A percentile compares a stretch with the other conserved stretches of the same genome.
These are phyloP conservation scores for Cucumis melo DNA, from an alignment of 306 rosid genomes.

Conservation along the genomic window DNA sequence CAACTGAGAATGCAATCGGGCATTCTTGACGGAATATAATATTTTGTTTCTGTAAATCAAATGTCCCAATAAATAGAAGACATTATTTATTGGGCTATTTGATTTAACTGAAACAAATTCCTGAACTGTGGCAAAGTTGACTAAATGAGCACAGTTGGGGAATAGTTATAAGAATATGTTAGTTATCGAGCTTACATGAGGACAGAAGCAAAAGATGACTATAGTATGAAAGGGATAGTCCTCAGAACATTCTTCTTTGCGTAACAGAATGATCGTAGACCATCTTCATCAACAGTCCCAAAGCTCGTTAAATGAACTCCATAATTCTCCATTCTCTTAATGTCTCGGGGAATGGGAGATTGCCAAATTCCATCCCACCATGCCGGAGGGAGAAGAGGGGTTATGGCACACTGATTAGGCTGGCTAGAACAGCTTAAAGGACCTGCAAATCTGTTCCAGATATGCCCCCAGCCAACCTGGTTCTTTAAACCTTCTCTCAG, in stretches of 20 bases:
- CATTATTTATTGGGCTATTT: not conserved
- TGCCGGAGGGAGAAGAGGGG: constrained; percentile 82
- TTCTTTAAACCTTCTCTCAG: constrained; percentile 60
- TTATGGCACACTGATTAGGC: constrained; percentile 60
- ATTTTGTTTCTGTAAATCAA: not conserved
- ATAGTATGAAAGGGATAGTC: constrained; percentile 44
- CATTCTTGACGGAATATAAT: not conserved
- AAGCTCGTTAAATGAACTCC: constrained; percentile 48
- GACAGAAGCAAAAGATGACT: constrained; percentile 12
- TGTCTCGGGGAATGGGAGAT: constrained; percentile 68
- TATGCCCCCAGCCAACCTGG: constrained; percentile 97
- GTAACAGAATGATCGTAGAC: constrained; percentile 48
- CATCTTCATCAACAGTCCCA: constrained; percentile 41
- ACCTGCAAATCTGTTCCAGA: constrained; percentile 91
- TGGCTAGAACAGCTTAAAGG: constrained; percentile 68
- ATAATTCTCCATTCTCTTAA: constrained; percentile 40
- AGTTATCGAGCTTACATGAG: not conserved
- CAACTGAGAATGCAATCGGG: not conserved
- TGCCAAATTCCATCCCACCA: constrained; percentile 97
- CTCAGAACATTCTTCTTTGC: constrained; percentile 44
- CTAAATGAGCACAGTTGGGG: not conserved
- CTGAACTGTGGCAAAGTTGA: not conserved
- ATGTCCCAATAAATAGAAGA: not conserved
- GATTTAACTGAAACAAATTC: not conserved
- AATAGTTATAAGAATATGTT: not conserved